A percentile compares a stretch with the other conserved stretches of the same genome.
These are phyloP conservation scores for Prunus mongolica DNA, from an alignment of 306 rosid species.

Conservation along the genomic window DNA sequence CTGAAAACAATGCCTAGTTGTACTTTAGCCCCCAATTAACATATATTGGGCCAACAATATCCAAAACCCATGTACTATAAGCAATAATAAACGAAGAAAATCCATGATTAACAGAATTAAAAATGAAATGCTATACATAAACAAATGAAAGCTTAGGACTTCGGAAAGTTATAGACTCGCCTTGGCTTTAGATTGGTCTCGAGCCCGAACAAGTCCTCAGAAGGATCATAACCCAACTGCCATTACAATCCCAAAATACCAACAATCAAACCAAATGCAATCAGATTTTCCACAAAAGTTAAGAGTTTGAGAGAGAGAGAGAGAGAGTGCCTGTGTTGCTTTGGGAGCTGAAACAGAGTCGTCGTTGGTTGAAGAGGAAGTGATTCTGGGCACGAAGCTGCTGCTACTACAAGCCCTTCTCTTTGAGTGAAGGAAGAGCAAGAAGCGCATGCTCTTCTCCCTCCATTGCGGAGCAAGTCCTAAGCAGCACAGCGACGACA, in stretches of 20 bases:
- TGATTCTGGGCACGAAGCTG: conserved; percentile 25
- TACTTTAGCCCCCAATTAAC: not conserved
- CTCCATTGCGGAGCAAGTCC: conserved; percentile 31
- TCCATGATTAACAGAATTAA: not conserved
- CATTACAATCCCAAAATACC: conserved; percentile 7
- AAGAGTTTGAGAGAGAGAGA: not conserved
- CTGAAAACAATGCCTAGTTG: not conserved
- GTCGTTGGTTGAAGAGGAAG: conserved; percentile 43
- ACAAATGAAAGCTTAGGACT: not conserved
- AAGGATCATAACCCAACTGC: conserved; percentile 65
- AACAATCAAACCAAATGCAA: not conserved
- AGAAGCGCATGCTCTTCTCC: conserved; percentile 24
- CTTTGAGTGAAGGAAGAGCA: conserved; percentile 32
- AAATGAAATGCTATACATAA: not conserved
- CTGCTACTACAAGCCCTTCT: conserved; percentile 1
- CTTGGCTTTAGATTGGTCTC: conserved; percentile 61
- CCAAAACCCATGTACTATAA: not conserved
- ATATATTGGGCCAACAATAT: not conserved
- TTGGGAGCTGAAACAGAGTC: conserved; percentile 48
- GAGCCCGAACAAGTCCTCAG: conserved; percentile 67
- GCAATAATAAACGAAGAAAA: not conserved
- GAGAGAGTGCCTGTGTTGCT: conserved; percentile 34
- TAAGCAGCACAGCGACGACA: conserved; percentile 38
- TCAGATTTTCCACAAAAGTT: not conserved
- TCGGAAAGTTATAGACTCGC: conserved; percentile 21